A percentile compares a stretch with the other conserved stretches of the same genome.
These are phyloP conservation scores for Lactarius trivialis DNA, from an alignment of 768 basidiomycete species.

Conservation along the genomic window DNA sequence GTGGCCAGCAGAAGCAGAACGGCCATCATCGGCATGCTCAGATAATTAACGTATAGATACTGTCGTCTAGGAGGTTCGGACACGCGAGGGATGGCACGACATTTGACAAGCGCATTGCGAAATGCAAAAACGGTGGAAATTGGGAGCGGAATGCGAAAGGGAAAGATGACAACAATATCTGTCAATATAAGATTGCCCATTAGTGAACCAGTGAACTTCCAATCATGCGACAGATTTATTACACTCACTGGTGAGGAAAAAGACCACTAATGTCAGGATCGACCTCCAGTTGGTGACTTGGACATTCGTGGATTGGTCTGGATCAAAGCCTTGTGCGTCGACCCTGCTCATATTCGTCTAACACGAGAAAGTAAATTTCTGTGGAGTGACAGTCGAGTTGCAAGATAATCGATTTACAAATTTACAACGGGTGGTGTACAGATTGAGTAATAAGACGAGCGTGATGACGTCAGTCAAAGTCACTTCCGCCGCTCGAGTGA, in stretches of 20 bases:
- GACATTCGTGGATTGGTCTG: not conserved
- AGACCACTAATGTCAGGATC: constrained; percentile 12
- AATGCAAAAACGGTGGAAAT: not conserved
- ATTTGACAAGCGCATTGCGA: constrained; percentile 8
- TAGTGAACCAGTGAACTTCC: not conserved
- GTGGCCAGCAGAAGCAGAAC: constrained; percentile 29
- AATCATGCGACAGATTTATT: not conserved
- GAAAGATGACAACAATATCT: constrained; percentile 23
- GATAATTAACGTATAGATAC: constrained; percentile 29
- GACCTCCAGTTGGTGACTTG: constrained; percentile 10
- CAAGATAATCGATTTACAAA: not conserved
- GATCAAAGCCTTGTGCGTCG: not conserved
- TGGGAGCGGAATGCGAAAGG: constrained; percentile 20
- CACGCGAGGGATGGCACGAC: constrained; percentile 11
- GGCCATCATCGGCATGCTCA: constrained; percentile 30
- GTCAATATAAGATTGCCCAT: not conserved
- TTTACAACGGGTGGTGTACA: not conserved
- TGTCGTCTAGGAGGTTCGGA: not conserved
- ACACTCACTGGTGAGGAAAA: constrained; percentile 13
- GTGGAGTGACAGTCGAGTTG: not conserved
- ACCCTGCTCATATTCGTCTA: not conserved
- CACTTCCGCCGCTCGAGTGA: too few relatives aligned
- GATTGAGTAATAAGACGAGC: not conserved
- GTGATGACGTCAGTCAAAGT: not conserved
- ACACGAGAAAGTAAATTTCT: not conserved